phyloP scores from a whole-genome alignment of 1,284 basidiomycete species.

The Sparassis latifolia region DNA sequence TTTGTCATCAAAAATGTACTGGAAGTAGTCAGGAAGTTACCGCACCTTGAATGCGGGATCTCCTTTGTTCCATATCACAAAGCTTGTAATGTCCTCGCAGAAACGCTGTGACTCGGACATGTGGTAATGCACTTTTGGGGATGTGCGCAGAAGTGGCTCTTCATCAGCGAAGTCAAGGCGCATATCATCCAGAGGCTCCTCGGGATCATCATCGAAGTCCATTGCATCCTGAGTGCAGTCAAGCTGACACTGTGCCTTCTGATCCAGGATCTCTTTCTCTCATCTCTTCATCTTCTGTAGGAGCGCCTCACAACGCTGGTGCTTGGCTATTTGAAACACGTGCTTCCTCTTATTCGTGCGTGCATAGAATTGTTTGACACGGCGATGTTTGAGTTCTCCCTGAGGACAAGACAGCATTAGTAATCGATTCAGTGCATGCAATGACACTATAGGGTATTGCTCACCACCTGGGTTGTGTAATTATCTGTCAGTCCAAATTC shows the following conservation, averaged over 20 bases:
- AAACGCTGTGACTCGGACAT: neutral
- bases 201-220: no score
- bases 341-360: neutral
- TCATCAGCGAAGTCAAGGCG: neutral
- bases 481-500: conserved; percentile 28
- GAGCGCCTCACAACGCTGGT: neutral
- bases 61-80: neutral
- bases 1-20: neutral
- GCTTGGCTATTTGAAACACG: neutral
- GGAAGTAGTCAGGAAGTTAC: neutral
- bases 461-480: neutral
- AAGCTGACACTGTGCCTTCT: neutral
- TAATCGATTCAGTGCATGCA: neutral
- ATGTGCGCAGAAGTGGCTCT: neutral
- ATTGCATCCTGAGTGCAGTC: no score
- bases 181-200: no score
- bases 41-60: neutral
- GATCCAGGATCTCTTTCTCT: neutral
- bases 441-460: neutral
- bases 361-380: neutral
- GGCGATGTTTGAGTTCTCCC: neutral
- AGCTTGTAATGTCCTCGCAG: neutral
- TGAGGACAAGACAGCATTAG: neutral
- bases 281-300: neutral
- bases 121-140: neutral